Evolutionary conservation across 116 monocot species (phyloP).

Genomic region (Posidonia oceanica): DNA sequence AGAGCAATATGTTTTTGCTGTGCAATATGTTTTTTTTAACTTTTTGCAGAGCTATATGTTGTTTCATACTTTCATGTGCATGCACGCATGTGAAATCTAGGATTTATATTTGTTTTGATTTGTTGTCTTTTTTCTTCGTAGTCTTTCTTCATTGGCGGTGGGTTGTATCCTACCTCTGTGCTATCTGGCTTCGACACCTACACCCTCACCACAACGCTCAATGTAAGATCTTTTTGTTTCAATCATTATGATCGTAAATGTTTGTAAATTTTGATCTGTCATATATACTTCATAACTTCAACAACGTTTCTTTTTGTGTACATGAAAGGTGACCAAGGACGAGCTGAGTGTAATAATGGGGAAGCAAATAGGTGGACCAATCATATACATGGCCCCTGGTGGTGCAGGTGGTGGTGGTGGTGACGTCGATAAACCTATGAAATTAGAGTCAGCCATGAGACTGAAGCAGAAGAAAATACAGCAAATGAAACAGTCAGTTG

Average conservation of each 20-base stretch:
- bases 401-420: neutral
- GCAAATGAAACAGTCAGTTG: neutral
- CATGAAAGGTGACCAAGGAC: slow-evolving; percentile 35
- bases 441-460: neutral
- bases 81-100: neutral
- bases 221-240: slow-evolving; percentile 24
- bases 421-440: neutral
- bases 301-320: neutral
- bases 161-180: slow-evolving; percentile 1
- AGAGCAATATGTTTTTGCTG: too few species aligned
- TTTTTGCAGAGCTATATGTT: too few species aligned
- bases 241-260: too few species aligned
- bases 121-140: neutral
- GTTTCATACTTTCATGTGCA: too few species aligned
- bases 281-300: too few species aligned
- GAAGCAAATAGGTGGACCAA: slow-evolving; percentile 26
- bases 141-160: slow-evolving; percentile 81
- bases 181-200: slow-evolving; percentile 50
- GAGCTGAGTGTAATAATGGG: slow-evolving; percentile 25
- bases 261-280: too few species aligned
- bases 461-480: neutral
- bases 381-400: slow-evolving; percentile 28
- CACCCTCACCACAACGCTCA: slow-evolving; percentile 46
- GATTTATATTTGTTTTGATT: too few species aligned
- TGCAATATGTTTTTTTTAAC: too few species aligned